Percentiles rank a stretch among this genome's conserved stretches.
phyloP scores from a whole-genome alignment of 352 stramenopile genomes.

The Pythium scleroteichum region DNA sequence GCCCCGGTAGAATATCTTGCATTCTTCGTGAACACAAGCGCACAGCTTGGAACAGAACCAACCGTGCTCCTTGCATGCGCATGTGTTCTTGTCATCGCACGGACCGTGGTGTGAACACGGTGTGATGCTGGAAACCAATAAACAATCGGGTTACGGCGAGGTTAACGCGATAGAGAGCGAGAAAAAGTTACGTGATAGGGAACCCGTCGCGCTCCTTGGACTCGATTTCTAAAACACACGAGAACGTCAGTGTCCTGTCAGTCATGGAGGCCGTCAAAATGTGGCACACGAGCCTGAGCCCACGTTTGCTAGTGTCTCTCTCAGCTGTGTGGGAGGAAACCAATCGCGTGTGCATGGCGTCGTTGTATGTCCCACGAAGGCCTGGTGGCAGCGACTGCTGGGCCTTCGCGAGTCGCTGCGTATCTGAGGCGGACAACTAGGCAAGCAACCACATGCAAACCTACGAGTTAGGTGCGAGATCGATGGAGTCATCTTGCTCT shows the following conservation, averaged over 20 bases:
- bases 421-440: constrained; percentile 58
- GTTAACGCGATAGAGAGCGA: too few species aligned
- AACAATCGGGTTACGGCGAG: too few species aligned
- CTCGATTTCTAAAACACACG: constrained; percentile 18
- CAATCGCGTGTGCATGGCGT: constrained; percentile 4
- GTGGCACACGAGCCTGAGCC: constrained; percentile 30
- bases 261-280: neutral
- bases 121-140: constrained; percentile 47
- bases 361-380: constrained; percentile 23
- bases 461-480: constrained; percentile 69
- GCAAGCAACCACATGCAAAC: constrained; percentile 23
- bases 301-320: constrained; percentile 31
- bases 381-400: constrained; percentile 45
- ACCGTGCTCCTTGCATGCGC: constrained; percentile 83
- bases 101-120: constrained; percentile 85
- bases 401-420: constrained; percentile 43
- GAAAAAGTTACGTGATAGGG: constrained; percentile 13
- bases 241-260: neutral
- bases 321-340: constrained; percentile 27
- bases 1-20: constrained; percentile 87
- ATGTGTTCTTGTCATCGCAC: constrained; percentile 80
- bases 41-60: constrained; percentile 94
- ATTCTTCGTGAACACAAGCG: constrained; percentile 70
- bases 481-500: constrained; percentile 64
- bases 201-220: constrained; percentile 24